Conservation (phyloP, 176 grass and related monocot genomes). For the Carex parvula region DNA sequence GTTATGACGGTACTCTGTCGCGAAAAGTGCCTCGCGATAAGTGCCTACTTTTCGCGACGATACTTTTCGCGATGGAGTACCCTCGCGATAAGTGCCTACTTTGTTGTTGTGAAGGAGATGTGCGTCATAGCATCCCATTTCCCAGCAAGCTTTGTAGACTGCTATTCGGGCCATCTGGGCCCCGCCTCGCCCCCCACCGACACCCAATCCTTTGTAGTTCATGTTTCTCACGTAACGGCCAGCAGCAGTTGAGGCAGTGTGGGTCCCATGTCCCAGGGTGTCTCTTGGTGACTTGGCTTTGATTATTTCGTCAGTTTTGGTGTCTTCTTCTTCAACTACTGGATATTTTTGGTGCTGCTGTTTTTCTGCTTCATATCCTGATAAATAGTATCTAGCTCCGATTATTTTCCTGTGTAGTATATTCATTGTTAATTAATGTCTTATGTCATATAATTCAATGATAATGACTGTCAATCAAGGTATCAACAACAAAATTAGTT, state of each 20-base stretch:
- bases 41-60: no score
- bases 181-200: constrained; percentile 49
- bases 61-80: no score
- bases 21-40: no score
- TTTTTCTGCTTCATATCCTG: constrained; percentile 52
- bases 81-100: no score
- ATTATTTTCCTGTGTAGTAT: constrained; percentile 56
- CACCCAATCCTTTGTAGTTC: constrained; percentile 33
- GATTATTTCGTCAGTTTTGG: background rate
- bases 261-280: constrained; percentile 56
- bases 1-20: no score
- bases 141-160: constrained; percentile 71
- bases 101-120: no score
- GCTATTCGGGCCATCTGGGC: constrained; percentile 70
- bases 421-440: background rate
- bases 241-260: constrained; percentile 51
- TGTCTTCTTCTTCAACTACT: background rate
- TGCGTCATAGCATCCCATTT: constrained; percentile 39
- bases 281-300: constrained; percentile 60
- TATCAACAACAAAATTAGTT: background rate
- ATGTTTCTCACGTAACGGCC: no score
- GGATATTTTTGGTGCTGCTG: background rate
- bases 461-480: constrained; percentile 4
- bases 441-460: background rate
- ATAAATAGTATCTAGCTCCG: constrained; percentile 63